Percentiles rank a stretch among this genome's conserved stretches.
Evolutionary conservation across 1,284 basidiomycete species (phyloP).

Genomic region (Anthracocystis panici-leucophaei): DNA sequence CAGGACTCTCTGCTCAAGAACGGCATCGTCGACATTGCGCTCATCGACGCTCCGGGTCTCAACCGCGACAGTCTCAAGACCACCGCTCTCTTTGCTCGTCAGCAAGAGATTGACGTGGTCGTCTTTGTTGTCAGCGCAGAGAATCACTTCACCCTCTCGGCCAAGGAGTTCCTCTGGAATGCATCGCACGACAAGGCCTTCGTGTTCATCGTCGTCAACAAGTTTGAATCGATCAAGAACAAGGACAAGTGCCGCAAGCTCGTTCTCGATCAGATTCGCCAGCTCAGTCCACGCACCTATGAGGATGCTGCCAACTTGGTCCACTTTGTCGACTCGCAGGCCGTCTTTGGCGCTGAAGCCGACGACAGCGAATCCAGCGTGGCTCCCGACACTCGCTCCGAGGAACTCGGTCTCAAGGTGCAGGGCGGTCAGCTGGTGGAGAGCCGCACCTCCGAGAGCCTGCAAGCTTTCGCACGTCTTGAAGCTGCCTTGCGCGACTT

Average conservation of each 20-base stretch:
- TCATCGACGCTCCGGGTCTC: conserved; percentile 97
- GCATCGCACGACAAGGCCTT: conserved; percentile 98
- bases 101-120: conserved; percentile 98
- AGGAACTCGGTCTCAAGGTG: conserved; percentile 47
- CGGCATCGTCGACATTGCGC: conserved; percentile 95
- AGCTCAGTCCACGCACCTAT: conserved; percentile 90
- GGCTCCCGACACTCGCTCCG: conserved; percentile 53
- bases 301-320: conserved; percentile 92
- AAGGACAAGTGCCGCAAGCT: conserved; percentile 90
- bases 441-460: conserved; percentile 23
- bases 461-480: conserved; percentile 81
- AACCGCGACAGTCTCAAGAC: conserved; percentile 97
- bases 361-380: conserved; percentile 25
- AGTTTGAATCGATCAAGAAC: conserved; percentile 94
- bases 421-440: conserved; percentile 25
- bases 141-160: conserved; percentile 97
- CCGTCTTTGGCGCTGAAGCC: conserved; percentile 65
- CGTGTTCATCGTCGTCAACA: conserved; percentile 98
- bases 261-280: conserved; percentile 93
- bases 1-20: conserved; percentile 76
- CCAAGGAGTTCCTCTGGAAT: conserved; percentile 92
- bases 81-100: conserved; percentile 92
- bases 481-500: conserved; percentile 94
- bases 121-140: conserved; percentile 98
- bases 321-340: conserved; percentile 92